phyloP scores from a whole-genome alignment of 2,329 filamentous ascomycete species.

The Neonectria faginata region DNA sequence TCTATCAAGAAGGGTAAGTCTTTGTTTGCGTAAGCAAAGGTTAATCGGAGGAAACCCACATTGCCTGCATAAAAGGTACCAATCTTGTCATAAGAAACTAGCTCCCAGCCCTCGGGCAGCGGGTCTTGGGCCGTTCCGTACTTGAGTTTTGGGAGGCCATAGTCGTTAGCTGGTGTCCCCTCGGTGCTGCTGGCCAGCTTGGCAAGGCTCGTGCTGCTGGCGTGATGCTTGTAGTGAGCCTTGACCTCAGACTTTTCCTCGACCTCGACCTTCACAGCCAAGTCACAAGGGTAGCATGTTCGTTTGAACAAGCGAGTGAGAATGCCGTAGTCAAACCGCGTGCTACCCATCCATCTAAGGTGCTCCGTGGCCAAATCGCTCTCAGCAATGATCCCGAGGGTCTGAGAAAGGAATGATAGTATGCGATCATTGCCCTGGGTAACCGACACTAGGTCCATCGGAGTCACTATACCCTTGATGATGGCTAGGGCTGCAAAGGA shows the following conservation, averaged over 20 bases:
- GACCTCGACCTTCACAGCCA: conserved; percentile 86
- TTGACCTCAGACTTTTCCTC: conserved; percentile 80
- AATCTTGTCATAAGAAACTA: conserved; percentile 78
- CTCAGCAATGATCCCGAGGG: conserved; percentile 90
- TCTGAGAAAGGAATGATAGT: conserved; percentile 91
- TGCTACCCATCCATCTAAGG: conserved; percentile 90
- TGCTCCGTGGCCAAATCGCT: conserved; percentile 90
- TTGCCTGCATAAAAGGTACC: conserved; percentile 97
- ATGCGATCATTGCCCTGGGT: conserved; percentile 81
- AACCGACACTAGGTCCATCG: conserved; percentile 87
- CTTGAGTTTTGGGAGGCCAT: conserved; percentile 76
- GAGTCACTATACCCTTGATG: conserved; percentile 87
- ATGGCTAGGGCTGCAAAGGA: conserved; percentile 83
- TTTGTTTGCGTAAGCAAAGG: not conserved
- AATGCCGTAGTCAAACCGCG: conserved; percentile 87
- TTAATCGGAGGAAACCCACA: conserved; percentile 57
- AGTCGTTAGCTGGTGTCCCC: conserved; percentile 47
- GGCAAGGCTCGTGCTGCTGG: conserved; percentile 49
- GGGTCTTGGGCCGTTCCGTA: conserved; percentile 85
- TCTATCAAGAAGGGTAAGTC: conserved; percentile 59
- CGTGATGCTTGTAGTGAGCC: conserved; percentile 73
- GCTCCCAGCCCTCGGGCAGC: conserved; percentile 81
- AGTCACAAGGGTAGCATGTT: conserved; percentile 87
- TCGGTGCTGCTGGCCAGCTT: conserved; percentile 44
- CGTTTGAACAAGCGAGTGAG: conserved; percentile 80